Evolutionary conservation across 768 basidiomycete species (phyloP).

Genomic region (Suillus lakei): DNA sequence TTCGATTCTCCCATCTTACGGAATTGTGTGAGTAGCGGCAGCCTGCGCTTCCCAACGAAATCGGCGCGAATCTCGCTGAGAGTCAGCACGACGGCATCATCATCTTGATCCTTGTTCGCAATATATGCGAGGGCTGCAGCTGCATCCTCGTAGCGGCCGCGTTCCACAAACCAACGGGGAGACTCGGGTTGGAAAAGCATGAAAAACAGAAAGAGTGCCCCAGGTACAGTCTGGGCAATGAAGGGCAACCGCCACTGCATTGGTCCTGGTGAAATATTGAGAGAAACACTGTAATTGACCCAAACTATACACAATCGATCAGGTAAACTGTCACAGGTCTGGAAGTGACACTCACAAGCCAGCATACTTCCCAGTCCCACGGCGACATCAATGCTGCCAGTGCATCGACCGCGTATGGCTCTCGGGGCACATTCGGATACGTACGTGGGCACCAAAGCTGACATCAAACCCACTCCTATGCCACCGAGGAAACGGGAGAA

Average conservation of each 20-base stretch:
- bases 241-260: constrained; percentile 45
- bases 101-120: constrained; percentile 24
- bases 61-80: constrained; percentile 21
- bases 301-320: constrained; percentile 29
- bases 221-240: constrained; percentile 44
- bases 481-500: constrained; percentile 51
- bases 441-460: constrained; percentile 41
- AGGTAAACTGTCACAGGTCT: neutral
- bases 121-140: constrained; percentile 36
- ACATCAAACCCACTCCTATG: constrained; percentile 47
- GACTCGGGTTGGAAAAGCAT: constrained; percentile 48
- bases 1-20: constrained; percentile 7
- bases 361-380: constrained; percentile 42
- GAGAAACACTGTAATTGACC: constrained; percentile 40
- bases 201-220: constrained; percentile 37
- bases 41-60: neutral
- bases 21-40: neutral
- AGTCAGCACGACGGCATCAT: constrained; percentile 34
- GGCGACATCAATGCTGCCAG: constrained; percentile 36
- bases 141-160: constrained; percentile 38
- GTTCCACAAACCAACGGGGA: constrained; percentile 46
- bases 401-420: constrained; percentile 44
- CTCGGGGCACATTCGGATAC: constrained; percentile 43
- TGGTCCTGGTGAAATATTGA: constrained; percentile 29
- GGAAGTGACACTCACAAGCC: constrained; percentile 31